Percentiles rank a stretch among this genome's conserved stretches.
phyloP scores from a whole-genome alignment of 2,329 filamentous ascomycete genomes.

The Aspergillus glaucus region DNA sequence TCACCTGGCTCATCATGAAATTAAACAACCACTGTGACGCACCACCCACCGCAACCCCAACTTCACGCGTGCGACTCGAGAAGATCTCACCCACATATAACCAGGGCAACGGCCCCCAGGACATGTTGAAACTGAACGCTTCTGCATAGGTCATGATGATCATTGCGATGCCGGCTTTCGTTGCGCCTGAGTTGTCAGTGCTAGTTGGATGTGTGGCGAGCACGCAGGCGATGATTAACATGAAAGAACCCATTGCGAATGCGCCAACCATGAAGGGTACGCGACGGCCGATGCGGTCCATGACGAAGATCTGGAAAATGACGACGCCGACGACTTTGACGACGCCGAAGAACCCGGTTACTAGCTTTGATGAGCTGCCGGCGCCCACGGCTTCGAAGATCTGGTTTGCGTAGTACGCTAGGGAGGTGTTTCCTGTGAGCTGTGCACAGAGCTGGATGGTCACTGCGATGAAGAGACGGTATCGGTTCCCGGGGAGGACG shows the following conservation, averaged over 20 bases:
- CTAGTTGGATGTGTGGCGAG: slow-evolving; percentile 41
- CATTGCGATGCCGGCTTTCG: slow-evolving; percentile 39
- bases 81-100: slow-evolving; percentile 34
- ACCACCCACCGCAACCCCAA: slow-evolving; percentile 29
- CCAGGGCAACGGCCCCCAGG: slow-evolving; percentile 34
- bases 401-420: slow-evolving; percentile 49
- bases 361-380: slow-evolving; percentile 41
- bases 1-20: slow-evolving; percentile 35
- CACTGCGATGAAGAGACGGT: slow-evolving; percentile 44
- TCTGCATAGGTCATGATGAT: slow-evolving; percentile 49
- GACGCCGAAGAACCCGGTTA: slow-evolving; percentile 50
- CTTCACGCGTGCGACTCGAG: slow-evolving; percentile 29
- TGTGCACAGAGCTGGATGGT: slow-evolving; percentile 47
- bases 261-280: slow-evolving; percentile 46
- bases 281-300: slow-evolving; percentile 46
- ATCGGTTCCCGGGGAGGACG: slow-evolving; percentile 40
- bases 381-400: slow-evolving; percentile 48
- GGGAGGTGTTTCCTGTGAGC: slow-evolving; percentile 46
- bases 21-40: slow-evolving; percentile 37
- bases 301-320: slow-evolving; percentile 44
- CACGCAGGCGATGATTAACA: slow-evolving; percentile 49
- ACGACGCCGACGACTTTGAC: slow-evolving; percentile 46
- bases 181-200: slow-evolving; percentile 23
- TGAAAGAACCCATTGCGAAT: slow-evolving; percentile 46
- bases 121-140: slow-evolving; percentile 38